These are phyloP conservation scores for Funneliformis mosseae DNA, from an alignment of 192 early-diverging fungal species.

Conservation along the genomic window DNA sequence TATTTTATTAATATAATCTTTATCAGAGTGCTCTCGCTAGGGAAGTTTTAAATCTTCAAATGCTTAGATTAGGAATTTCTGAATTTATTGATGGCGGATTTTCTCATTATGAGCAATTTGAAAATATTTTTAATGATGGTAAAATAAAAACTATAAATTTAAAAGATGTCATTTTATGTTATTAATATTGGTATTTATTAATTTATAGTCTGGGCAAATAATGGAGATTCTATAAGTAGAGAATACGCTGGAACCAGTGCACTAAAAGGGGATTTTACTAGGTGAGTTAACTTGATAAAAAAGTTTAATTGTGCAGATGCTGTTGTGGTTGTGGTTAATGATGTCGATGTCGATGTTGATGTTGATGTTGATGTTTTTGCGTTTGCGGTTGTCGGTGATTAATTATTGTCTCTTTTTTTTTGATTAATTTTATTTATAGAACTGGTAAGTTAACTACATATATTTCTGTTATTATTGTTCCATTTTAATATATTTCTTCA, in stretches of 20 bases:
- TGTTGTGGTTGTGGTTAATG: too few species aligned
- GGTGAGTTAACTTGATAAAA: slow-evolving; percentile 34
- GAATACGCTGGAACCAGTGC: slow-evolving; percentile 81
- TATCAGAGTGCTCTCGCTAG: slow-evolving; percentile 65
- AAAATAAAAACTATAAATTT: background rate
- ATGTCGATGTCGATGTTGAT: too few species aligned
- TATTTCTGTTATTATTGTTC: background rate
- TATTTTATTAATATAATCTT: background rate
- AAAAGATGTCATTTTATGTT: background rate
- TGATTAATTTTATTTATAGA: background rate
- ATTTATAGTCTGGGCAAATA: slow-evolving; percentile 74
- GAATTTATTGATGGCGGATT: slow-evolving; percentile 67
- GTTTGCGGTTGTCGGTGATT: too few species aligned
- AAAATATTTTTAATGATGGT: slow-evolving; percentile 64
- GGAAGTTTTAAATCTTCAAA: slow-evolving; percentile 63
- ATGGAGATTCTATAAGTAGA: slow-evolving; percentile 75
- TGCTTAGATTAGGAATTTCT: slow-evolving; percentile 68
- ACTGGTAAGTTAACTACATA: background rate
- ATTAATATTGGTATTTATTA: background rate
- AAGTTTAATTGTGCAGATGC: background rate
- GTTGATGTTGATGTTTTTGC: too few species aligned
- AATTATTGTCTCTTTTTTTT: too few species aligned
- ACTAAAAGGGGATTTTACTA: slow-evolving; percentile 77
- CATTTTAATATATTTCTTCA: background rate
- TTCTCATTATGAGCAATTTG: slow-evolving; percentile 63